These are phyloP conservation scores for Phytophthora pini DNA, from an alignment of 352 stramenopile species.

Conservation along the genomic window DNA sequence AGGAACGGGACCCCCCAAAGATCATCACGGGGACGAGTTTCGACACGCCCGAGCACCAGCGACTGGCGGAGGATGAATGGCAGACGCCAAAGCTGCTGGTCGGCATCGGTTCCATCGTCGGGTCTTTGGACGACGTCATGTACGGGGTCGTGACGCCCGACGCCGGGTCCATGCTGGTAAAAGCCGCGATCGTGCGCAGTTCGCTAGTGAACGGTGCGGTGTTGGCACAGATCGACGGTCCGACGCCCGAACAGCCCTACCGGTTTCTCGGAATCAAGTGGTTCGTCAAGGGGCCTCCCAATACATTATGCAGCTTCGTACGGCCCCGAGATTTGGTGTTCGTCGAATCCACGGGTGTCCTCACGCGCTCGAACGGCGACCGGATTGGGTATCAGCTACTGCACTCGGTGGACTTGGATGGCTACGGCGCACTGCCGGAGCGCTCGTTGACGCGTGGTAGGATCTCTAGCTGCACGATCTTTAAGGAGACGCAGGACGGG, in stretches of 20 bases:
- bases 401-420: slow-evolving; percentile 50
- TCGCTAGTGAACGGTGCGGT: slow-evolving; percentile 49
- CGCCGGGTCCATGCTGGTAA: slow-evolving; percentile 43
- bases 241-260: slow-evolving; percentile 41
- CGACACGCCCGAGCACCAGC: slow-evolving; percentile 31
- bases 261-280: slow-evolving; percentile 60
- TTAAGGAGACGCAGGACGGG: slow-evolving; percentile 32
- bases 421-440: slow-evolving; percentile 26
- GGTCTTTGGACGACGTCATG: slow-evolving; percentile 70
- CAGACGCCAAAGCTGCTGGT: slow-evolving; percentile 55
- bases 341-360: slow-evolving; percentile 45
- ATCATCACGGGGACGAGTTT: slow-evolving; percentile 35
- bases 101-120: slow-evolving; percentile 46
- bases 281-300: slow-evolving; percentile 49
- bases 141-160: slow-evolving; percentile 56
- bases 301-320: slow-evolving; percentile 38
- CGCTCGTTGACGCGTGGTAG: slow-evolving; percentile 40
- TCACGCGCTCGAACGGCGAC: slow-evolving; percentile 34
- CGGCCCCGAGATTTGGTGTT: slow-evolving; percentile 49
- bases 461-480: slow-evolving; percentile 55
- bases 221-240: slow-evolving; percentile 38
- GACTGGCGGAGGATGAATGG: slow-evolving; percentile 48
- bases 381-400: slow-evolving; percentile 49
- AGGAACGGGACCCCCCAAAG: slow-evolving; percentile 46
- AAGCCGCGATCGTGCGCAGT: slow-evolving; percentile 44